phyloP scores from a whole-genome alignment of 768 basidiomycete species.

The Porphyrellus cyaneotinctus region DNA sequence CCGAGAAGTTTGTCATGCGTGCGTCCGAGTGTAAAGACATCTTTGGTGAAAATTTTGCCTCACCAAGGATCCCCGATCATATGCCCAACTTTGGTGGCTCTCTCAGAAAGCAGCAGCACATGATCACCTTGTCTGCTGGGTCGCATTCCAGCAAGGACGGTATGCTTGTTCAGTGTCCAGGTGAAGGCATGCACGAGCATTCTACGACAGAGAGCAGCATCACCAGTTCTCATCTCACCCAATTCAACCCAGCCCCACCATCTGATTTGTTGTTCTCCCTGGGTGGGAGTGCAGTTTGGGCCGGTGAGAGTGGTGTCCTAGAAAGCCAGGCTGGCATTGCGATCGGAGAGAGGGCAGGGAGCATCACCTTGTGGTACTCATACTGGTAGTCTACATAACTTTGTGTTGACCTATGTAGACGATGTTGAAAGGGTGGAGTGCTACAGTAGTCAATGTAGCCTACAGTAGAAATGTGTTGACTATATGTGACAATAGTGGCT shows the following conservation, averaged over 20 bases:
- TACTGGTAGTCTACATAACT: too few relatives aligned
- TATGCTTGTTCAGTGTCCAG: constrained; percentile 39
- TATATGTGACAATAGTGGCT: too few relatives aligned
- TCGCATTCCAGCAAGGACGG: constrained; percentile 72
- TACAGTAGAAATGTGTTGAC: too few relatives aligned
- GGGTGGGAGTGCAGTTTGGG: constrained; percentile 82
- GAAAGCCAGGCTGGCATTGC: constrained; percentile 37
- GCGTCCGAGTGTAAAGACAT: constrained; percentile 88
- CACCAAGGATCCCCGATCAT: constrained; percentile 19
- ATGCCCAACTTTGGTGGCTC: not conserved
- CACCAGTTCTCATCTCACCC: constrained; percentile 28
- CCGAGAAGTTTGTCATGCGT: constrained; percentile 87
- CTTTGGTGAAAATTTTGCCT: constrained; percentile 80
- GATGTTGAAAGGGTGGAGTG: too few relatives aligned
- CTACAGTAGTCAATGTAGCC: too few relatives aligned
- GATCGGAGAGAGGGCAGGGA: constrained; percentile 45
- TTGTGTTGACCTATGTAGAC: too few relatives aligned
- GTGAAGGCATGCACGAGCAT: constrained; percentile 36
- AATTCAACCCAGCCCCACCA: constrained; percentile 47
- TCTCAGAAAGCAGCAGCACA: constrained; percentile 37
- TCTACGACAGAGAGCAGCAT: constrained; percentile 39
- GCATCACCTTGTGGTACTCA: constrained; percentile 43
- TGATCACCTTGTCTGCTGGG: constrained; percentile 49
- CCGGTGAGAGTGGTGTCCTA: constrained; percentile 60
- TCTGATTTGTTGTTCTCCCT: constrained; percentile 73